Base-by-base conservation (phyloP, 371 early-diverging fungal genomes). In the Catenaria anguillulae region DNA sequence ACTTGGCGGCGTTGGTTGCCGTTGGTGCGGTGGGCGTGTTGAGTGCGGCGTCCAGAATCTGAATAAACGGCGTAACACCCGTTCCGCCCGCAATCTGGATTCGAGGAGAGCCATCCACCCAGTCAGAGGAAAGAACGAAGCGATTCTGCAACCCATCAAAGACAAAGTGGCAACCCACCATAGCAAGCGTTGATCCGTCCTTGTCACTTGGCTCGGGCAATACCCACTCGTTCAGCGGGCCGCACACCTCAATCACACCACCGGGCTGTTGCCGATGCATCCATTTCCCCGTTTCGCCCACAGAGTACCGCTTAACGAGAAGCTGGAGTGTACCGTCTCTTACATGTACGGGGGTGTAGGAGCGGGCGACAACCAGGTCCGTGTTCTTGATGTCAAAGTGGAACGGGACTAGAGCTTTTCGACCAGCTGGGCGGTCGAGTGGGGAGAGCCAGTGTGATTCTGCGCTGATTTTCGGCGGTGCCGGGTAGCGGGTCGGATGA, bases 201-300 rank as follows among this genome's bases (percentile, higher is more conserved):
- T 24, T 1, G 0, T 31, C 43, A 24, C 15, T 24, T 26, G 36
- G 36, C 26, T 6, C 6, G 2, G 36, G 40, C 24, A 58, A 13
- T 15, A 21, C 26, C 58, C 58, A 58, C 12, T 36, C 43, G 42
- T 15, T 12, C 31, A 58, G 17, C 31, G 58, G 58, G n/a, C 58
- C 58, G 13, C 34, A 26, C 2, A 58, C 29, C 17, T 58, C 58
- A 12, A 58, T 58, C 31, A 33, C 43, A 17, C 17, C 58, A 15
- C 58, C 58, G 3, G 31, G 17, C 19, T 33, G 5, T 2, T 19
- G 58, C 8, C 58, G 36, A 31, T 58, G 58, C 35, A 58, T 58
- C 58, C 58, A 58, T 23, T 58, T 58, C 13, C 21, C 13, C n/a
- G 58, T 58, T 21, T 58, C 58, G 40, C 58, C 58, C 4, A 40